Evolutionary conservation across 306 rosid genomes (phyloP).

Genomic region (Erythrophleum fordii): DNA sequence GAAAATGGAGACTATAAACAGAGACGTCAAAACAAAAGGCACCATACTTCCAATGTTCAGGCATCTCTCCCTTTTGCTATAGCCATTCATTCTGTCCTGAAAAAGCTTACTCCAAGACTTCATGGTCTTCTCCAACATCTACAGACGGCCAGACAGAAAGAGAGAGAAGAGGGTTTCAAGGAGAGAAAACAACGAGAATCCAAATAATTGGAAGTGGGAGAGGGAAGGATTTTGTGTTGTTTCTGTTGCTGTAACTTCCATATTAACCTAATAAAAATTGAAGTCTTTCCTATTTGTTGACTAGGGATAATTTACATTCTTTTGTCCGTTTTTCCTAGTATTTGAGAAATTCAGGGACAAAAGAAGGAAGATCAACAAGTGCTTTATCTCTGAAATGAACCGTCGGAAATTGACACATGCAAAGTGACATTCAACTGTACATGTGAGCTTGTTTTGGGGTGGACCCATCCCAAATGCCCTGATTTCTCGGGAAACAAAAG

Average conservation of each 20-base stretch:
- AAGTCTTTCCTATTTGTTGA: background rate
- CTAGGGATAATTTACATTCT: background rate
- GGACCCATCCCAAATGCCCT: conserved; percentile 40
- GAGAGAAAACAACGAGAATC: conserved; percentile 33
- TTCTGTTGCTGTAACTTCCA: conserved; percentile 18
- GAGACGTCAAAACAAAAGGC: conserved; percentile 54
- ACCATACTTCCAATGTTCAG: conserved; percentile 34
- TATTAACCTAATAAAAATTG: background rate
- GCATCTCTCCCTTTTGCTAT: conserved; percentile 54
- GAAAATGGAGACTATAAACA: conserved; percentile 55
- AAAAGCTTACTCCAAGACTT: conserved; percentile 36
- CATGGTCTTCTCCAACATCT: conserved; percentile 47
- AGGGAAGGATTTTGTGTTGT: background rate
- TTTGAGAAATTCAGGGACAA: background rate
- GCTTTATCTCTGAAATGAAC: conserved; percentile 16
- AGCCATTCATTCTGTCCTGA: conserved; percentile 36
- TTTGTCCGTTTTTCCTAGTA: background rate
- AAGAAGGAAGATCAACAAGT: background rate
- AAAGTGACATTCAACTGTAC: background rate
- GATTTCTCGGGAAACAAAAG: conserved; percentile 49
- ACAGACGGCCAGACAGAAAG: conserved; percentile 25
- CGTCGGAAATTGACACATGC: conserved; percentile 38
- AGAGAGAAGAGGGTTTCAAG: background rate
- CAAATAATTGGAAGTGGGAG: conserved; percentile 6
- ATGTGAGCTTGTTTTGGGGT: conserved; percentile 37